Evolutionary conservation across 805 yeast genomes (phyloP).

Genomic region (Kuraishia floccosa): DNA sequence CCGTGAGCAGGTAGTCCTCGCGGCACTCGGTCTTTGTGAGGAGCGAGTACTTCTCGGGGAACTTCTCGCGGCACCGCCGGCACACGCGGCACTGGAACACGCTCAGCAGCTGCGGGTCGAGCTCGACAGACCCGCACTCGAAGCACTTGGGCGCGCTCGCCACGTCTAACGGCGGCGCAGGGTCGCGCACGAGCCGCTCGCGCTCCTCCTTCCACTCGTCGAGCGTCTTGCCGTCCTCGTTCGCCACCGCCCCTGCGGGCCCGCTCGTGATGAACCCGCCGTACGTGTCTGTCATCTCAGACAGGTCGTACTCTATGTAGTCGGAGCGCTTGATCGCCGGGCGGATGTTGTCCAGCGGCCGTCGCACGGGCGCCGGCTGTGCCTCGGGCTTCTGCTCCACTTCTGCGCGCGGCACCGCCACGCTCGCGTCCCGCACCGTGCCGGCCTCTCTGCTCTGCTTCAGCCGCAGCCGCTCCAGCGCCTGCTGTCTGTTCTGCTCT

Average conservation of each 20-base stretch:
- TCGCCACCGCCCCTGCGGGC: no score
- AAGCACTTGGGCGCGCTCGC: conserved; percentile 69
- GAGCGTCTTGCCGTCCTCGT: conserved; percentile 23
- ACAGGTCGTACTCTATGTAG: conserved; percentile 76
- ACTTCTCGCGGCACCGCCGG: conserved; percentile 54
- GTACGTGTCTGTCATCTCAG: conserved; percentile 78
- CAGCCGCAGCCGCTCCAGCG: conserved; percentile 24
- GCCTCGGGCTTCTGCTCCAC: conserved; percentile 3
- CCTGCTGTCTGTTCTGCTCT: conserved; percentile 41
- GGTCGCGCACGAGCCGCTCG: conserved; percentile 29
- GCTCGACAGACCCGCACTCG: conserved; percentile 74
- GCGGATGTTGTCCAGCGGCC: conserved; percentile 16
- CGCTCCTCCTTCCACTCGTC: conserved; percentile 51
- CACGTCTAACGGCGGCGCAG: conserved; percentile 65
- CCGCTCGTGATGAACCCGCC: conserved; percentile 65
- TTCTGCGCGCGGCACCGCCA: background rate
- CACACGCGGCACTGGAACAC: conserved; percentile 76
- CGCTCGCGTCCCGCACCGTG: conserved; percentile 12
- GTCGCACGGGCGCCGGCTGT: conserved; percentile 11
- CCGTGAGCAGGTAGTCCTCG: conserved; percentile 87
- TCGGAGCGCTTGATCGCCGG: conserved; percentile 49
- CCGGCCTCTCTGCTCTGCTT: conserved; percentile 6
- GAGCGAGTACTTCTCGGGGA: conserved; percentile 82
- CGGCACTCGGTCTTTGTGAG: conserved; percentile 92
- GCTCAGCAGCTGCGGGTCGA: conserved; percentile 60